phyloP scores from a whole-genome alignment of 208 protist species.

The Trypanosoma conorhini region DNA sequence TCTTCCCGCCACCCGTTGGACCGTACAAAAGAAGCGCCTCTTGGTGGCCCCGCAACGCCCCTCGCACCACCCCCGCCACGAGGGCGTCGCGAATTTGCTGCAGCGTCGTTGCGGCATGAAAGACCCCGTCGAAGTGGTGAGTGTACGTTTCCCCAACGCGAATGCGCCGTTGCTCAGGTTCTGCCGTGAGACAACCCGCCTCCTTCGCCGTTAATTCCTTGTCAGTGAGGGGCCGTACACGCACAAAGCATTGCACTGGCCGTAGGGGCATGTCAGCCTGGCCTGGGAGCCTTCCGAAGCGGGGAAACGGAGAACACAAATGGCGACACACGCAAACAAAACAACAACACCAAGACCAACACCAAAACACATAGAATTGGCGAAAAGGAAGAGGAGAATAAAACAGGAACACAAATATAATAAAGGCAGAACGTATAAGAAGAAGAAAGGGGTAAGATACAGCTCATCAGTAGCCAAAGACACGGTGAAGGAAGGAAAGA shows the following conservation, averaged over 20 bases:
- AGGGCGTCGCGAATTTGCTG: slow-evolving; percentile 2
- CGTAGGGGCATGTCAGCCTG: neutral
- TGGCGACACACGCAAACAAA: neutral
- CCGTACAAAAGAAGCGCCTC: slow-evolving; percentile 12
- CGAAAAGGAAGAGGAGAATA: neutral
- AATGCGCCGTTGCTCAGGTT: neutral
- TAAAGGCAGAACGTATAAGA: slow-evolving; percentile 1
- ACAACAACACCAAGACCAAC: no score
- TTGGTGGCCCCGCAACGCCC: slow-evolving; percentile 4
- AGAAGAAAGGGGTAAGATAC: slow-evolving; percentile 5
- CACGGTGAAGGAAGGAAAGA: neutral
- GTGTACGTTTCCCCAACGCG: neutral
- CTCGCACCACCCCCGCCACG: slow-evolving; percentile 7
- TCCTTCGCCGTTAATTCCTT: neutral
- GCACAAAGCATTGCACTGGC: slow-evolving; percentile 13
- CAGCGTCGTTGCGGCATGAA: neutral
- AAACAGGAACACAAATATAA: neutral
- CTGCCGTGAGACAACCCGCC: neutral
- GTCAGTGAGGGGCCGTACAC: slow-evolving; percentile 9
- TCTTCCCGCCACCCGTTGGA: slow-evolving; percentile 8
- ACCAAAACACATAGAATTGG: slow-evolving; percentile 9
- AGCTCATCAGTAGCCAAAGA: neutral
- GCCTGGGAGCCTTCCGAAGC: no score
- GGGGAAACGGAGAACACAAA: neutral
- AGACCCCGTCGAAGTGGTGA: slow-evolving; percentile 6